These are phyloP conservation scores for Glycine tomentella DNA, from an alignment of 306 rosid genomes.

Conservation along the genomic window DNA sequence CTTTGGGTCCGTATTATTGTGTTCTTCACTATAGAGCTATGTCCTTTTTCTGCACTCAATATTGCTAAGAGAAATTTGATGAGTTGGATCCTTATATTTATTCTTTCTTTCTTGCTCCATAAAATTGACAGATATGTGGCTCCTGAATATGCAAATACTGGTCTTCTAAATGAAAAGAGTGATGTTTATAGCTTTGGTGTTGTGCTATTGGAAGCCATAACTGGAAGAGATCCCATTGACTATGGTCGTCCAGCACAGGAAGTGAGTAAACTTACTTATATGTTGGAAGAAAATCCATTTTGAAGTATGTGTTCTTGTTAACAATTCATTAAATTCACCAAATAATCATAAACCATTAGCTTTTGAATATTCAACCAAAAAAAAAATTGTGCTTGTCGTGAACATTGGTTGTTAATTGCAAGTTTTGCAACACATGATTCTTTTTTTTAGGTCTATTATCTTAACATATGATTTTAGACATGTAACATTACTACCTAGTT, in stretches of 20 bases:
- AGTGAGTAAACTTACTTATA: conserved; percentile 48
- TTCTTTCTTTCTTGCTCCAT: conserved; percentile 15
- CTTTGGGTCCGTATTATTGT: conserved; percentile 69
- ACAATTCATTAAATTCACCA: background rate
- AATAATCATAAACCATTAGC: conserved; percentile 19
- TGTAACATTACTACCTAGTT: background rate
- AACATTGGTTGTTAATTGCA: conserved; percentile 31
- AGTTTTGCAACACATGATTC: background rate
- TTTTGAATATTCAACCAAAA: conserved; percentile 18
- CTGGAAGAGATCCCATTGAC: conserved; percentile 86
- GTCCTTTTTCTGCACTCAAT: background rate
- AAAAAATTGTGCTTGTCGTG: conserved; percentile 3
- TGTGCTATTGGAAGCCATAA: conserved; percentile 71
- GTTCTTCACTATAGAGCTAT: conserved; percentile 14
- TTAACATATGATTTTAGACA: conserved; percentile 13
- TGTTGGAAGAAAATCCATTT: conserved; percentile 3
- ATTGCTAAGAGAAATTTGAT: conserved; percentile 18
- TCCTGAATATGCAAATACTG: conserved; percentile 83
- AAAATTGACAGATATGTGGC: conserved; percentile 70
- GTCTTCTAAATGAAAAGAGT: conserved; percentile 82
- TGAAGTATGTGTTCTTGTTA: conserved; percentile 20
- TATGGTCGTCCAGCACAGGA: conserved; percentile 74
- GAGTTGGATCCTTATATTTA: background rate
- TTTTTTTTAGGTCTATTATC: background rate
- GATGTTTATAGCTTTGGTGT: conserved; percentile 88